Conservation (phyloP, 2,329 filamentous ascomycete genomes). For the Cryphonectria nitschkei region DNA sequence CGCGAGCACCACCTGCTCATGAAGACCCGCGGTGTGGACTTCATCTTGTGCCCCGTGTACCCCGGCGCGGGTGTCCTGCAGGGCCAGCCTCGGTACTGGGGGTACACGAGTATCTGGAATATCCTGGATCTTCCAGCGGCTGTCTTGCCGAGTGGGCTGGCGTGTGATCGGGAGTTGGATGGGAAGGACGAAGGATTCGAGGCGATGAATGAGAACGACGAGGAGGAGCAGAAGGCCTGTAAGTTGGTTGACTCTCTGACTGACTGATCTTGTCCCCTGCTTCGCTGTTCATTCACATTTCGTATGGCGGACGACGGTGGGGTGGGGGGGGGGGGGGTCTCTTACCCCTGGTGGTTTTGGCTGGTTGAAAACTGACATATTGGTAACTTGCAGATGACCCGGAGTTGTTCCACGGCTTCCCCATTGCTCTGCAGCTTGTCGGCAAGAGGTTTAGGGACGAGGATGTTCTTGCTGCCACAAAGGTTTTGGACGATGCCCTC, state of each 20-base stretch:
- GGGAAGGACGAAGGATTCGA: constrained; percentile 19
- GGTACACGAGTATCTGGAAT: constrained; percentile 34
- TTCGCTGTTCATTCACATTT: neutral
- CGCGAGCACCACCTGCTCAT: constrained; percentile 28
- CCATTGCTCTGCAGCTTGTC: constrained; percentile 28
- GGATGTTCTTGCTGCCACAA: constrained; percentile 23
- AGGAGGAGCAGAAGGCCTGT: constrained; percentile 24
- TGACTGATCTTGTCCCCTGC: neutral
- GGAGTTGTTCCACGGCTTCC: constrained; percentile 25
- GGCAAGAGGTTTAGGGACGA: constrained; percentile 27
- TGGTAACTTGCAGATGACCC: constrained; percentile 20
- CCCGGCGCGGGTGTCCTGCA: constrained; percentile 25
- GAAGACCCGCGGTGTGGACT: constrained; percentile 26
- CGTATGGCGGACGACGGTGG: no score
- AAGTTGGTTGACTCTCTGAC: neutral
- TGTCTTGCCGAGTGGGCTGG: constrained; percentile 31
- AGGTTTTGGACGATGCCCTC: constrained; percentile 17
- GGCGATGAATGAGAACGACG: constrained; percentile 21
- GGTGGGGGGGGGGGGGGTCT: no score
- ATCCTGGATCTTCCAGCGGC: constrained; percentile 31
- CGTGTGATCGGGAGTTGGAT: constrained; percentile 18
- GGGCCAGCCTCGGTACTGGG: constrained; percentile 29
- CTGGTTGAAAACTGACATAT: neutral
- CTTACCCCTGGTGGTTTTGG: no score
- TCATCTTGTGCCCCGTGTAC: constrained; percentile 28